phyloP scores from a whole-genome alignment of 75 land plant species.

The Chamaecyparis obtusa region DNA sequence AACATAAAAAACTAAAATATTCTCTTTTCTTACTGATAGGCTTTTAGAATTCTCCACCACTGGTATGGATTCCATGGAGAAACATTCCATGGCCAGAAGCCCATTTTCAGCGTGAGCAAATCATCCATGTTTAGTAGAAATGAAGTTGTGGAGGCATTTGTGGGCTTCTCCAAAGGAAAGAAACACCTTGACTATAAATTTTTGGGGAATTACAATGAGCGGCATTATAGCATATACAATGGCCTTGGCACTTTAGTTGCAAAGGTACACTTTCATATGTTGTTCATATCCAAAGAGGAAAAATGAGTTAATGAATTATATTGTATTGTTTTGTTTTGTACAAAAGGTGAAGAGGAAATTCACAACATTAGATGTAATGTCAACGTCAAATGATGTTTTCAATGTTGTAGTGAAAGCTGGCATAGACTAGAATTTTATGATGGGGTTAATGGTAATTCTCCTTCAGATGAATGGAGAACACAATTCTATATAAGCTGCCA shows the following conservation, averaged over 20 bases:
- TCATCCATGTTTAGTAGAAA: neutral
- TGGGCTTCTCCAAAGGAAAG: neutral
- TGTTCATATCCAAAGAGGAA: neutral
- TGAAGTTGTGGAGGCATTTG: neutral
- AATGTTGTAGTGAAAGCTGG: neutral
- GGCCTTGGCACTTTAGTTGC: neutral
- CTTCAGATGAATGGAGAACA: too few relatives aligned
- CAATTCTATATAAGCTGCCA: too few relatives aligned
- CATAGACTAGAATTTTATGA: neutral
- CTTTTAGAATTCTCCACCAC: too few relatives aligned
- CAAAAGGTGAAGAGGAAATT: neutral
- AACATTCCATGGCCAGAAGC: too few relatives aligned
- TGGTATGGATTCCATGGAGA: too few relatives aligned
- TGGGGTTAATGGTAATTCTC: too few relatives aligned
- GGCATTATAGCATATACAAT: neutral
- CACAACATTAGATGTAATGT: neutral
- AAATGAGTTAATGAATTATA: neutral
- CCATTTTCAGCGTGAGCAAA: neutral
- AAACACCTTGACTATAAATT: neutral
- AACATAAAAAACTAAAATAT: too few relatives aligned
- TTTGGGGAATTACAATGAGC: neutral
- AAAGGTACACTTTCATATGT: neutral
- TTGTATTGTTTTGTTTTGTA: neutral
- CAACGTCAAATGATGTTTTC: conserved; percentile 11
- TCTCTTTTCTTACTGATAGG: too few relatives aligned